A percentile compares a stretch with the other conserved stretches of the same genome.
These are phyloP conservation scores for Crotalaria pallida DNA, from an alignment of 306 rosid species.

Conservation along the genomic window DNA sequence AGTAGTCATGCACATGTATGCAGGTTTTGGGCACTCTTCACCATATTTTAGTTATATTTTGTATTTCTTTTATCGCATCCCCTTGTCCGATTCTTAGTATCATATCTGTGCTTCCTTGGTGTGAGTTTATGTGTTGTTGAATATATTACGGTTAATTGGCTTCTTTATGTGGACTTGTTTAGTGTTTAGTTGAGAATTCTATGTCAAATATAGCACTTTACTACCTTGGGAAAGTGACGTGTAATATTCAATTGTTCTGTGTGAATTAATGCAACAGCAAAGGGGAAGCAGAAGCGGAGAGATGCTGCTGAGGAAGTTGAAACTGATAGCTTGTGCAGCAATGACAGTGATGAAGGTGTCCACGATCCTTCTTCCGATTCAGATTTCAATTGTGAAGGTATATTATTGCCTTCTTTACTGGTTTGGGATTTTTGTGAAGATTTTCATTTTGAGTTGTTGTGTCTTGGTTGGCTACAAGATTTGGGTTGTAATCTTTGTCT, in stretches of 20 bases:
- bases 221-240: neutral
- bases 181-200: neutral
- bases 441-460: neutral
- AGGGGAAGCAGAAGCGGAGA: neutral
- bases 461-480: neutral
- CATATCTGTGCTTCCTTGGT: too few species aligned
- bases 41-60: too few species aligned
- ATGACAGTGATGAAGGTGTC: neutral
- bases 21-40: too few species aligned
- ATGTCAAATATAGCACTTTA: neutral
- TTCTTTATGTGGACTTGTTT: neutral
- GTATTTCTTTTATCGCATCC: too few species aligned
- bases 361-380: neutral
- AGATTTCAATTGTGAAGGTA: neutral
- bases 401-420: neutral
- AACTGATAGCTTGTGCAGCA: neutral
- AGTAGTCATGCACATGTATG: too few species aligned
- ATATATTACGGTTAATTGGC: neutral
- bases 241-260: neutral
- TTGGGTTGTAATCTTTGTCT: neutral
- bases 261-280: neutral
- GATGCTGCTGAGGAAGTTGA: neutral
- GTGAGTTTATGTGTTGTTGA: neutral
- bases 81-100: too few species aligned
- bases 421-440: neutral